A percentile compares a stretch with the other conserved stretches of the same genome.
phyloP scores from a whole-genome alignment of 2,329 filamentous ascomycete genomes.

The Colletotrichum nymphaeae region DNA sequence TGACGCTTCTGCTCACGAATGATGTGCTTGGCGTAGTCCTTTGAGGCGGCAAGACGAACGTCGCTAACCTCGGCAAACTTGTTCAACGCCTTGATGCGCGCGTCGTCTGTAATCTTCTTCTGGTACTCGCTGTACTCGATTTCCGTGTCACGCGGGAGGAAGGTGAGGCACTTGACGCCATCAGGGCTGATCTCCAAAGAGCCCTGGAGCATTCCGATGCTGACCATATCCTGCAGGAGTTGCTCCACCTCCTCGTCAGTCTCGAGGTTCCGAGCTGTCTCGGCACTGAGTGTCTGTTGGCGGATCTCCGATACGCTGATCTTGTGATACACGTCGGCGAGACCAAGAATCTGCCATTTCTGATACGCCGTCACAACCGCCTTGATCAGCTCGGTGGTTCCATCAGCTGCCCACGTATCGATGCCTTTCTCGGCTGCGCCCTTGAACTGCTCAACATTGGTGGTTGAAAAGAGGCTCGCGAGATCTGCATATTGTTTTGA shows the following conservation, averaged over 20 bases:
- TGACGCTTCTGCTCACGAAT: slow-evolving; percentile 57
- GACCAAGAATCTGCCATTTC: slow-evolving; percentile 78
- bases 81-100: slow-evolving; percentile 58
- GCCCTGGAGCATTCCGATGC: slow-evolving; percentile 63
- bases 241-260: slow-evolving; percentile 56
- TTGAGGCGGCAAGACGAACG: slow-evolving; percentile 64
- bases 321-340: slow-evolving; percentile 77
- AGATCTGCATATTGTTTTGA: slow-evolving; percentile 79
- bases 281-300: slow-evolving; percentile 62
- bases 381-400: slow-evolving; percentile 76
- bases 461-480: slow-evolving; percentile 73
- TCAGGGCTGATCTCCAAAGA: slow-evolving; percentile 58
- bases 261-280: slow-evolving; percentile 58
- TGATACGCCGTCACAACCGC: slow-evolving; percentile 79
- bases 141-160: slow-evolving; percentile 54
- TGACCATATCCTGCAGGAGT: slow-evolving; percentile 67
- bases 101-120: slow-evolving; percentile 54
- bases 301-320: slow-evolving; percentile 66
- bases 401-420: slow-evolving; percentile 75
- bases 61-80: slow-evolving; percentile 63
- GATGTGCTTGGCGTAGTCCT: slow-evolving; percentile 65
- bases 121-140: slow-evolving; percentile 65
- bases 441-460: slow-evolving; percentile 66
- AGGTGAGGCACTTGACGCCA: slow-evolving; percentile 62
- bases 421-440: slow-evolving; percentile 70